Conservation (phyloP, 768 basidiomycete genomes). For the Mycena pura region DNA sequence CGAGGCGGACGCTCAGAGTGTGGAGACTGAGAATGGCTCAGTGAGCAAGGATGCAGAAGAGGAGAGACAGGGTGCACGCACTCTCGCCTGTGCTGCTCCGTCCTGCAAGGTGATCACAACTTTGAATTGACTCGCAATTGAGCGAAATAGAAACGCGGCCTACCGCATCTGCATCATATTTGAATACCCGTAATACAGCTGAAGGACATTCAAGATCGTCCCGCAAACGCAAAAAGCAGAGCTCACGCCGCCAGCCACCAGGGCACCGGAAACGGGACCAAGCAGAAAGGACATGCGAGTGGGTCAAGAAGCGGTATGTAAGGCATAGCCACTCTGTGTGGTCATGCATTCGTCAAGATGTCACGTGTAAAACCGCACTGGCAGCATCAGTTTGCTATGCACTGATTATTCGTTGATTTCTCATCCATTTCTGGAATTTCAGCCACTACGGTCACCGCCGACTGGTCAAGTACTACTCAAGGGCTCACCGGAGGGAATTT, state of each 20-base stretch:
- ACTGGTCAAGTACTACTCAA: too few relatives aligned
- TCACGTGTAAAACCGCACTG: too few relatives aligned
- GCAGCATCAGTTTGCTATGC: too few relatives aligned
- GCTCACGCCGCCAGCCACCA: constrained; percentile 71
- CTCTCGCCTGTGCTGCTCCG: constrained; percentile 62
- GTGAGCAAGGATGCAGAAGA: not conserved
- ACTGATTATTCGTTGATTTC: too few relatives aligned
- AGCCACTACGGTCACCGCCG: too few relatives aligned
- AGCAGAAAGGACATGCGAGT: constrained; percentile 69
- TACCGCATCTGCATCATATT: constrained; percentile 66
- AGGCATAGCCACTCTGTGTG: too few relatives aligned
- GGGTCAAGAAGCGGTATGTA: too few relatives aligned
- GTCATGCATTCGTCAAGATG: too few relatives aligned
- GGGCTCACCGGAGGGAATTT: too few relatives aligned
- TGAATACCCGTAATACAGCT: constrained; percentile 79
- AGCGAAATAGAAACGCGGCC: constrained; percentile 21
- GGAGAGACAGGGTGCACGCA: constrained; percentile 39
- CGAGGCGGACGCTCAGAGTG: constrained; percentile 55
- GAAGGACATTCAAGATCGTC: not conserved
- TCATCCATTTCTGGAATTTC: too few relatives aligned
- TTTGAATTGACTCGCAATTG: not conserved
- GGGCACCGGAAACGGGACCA: constrained; percentile 73
- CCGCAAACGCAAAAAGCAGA: not conserved
- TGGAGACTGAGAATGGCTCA: constrained; percentile 47
- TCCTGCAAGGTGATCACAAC: constrained; percentile 41